These are phyloP conservation scores for Gossypium longicalyx DNA, from an alignment of 345 rosid species.

Conservation along the genomic window DNA sequence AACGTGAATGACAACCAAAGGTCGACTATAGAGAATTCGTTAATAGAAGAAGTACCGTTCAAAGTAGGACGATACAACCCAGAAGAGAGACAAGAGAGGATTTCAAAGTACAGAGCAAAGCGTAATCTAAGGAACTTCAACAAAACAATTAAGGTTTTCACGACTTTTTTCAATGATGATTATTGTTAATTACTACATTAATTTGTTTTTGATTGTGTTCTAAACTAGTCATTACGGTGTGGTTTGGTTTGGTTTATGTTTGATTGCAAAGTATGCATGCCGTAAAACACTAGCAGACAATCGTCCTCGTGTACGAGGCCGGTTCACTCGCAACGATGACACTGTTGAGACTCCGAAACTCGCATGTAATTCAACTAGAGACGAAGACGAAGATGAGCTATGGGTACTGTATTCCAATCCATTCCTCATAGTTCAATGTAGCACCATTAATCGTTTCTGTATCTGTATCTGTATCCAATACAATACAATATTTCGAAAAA, in stretches of 20 bases:
- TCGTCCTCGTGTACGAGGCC: constrained; percentile 88
- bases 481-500: background rate
- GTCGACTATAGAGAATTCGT: constrained; percentile 43
- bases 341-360: constrained; percentile 52
- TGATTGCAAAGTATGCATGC: constrained; percentile 66
- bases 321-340: constrained; percentile 91
- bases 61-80: constrained; percentile 80
- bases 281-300: constrained; percentile 94
- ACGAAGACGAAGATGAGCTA: constrained; percentile 57
- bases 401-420: constrained; percentile 47
- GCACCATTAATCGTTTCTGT: background rate
- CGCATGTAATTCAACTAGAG: constrained; percentile 37
- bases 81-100: constrained; percentile 80
- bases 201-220: background rate
- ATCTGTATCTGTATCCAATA: background rate
- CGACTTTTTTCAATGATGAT: background rate
- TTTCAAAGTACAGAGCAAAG: constrained; percentile 87
- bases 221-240: background rate
- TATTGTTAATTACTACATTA: background rate
- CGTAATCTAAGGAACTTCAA: constrained; percentile 81
- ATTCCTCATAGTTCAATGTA: background rate
- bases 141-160: constrained; percentile 84
- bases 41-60: constrained; percentile 48
- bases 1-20: constrained; percentile 24
- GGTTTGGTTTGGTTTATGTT: background rate